Evolutionary conservation across 257 asterid species (phyloP).

Genomic region (Solanum piurae): DNA sequence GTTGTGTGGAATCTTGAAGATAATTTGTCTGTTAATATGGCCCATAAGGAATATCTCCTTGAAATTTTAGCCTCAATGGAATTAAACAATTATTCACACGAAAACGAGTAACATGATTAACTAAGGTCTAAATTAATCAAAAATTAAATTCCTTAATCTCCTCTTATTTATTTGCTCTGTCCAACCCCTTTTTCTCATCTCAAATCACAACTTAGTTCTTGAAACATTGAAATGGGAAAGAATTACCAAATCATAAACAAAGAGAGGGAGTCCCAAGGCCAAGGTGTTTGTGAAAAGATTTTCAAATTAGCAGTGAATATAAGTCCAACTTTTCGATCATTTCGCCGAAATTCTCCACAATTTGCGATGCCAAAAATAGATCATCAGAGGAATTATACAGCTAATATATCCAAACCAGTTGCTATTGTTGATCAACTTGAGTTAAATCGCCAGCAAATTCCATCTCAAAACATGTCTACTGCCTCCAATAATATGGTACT

Average conservation of each 20-base stretch:
- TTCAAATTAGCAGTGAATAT: not conserved
- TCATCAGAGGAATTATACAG: not conserved
- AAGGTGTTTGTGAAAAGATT: not conserved
- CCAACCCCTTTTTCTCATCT: not conserved
- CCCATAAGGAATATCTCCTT: not conserved
- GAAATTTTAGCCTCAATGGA: not conserved
- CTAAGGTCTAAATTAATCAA: too few relatives aligned
- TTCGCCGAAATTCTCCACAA: not conserved
- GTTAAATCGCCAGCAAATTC: not conserved
- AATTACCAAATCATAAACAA: not conserved
- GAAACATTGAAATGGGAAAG: not conserved
- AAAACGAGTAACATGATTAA: not conserved
- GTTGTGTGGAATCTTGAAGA: too few relatives aligned
- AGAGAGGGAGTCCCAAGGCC: not conserved
- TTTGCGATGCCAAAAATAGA: not conserved
- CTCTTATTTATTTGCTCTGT: not conserved
- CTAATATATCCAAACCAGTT: not conserved
- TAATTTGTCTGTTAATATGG: not conserved
- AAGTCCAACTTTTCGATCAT: not conserved
- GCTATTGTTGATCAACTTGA: not conserved
- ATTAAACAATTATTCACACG: not conserved
- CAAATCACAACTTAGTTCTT: not conserved
- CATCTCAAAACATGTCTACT: not conserved
- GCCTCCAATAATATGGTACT: not conserved
- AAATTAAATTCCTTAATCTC: not conserved